These are phyloP conservation scores for Dittrichia graveolens DNA, from an alignment of 129 eudicot genomes.

Conservation along the genomic window DNA sequence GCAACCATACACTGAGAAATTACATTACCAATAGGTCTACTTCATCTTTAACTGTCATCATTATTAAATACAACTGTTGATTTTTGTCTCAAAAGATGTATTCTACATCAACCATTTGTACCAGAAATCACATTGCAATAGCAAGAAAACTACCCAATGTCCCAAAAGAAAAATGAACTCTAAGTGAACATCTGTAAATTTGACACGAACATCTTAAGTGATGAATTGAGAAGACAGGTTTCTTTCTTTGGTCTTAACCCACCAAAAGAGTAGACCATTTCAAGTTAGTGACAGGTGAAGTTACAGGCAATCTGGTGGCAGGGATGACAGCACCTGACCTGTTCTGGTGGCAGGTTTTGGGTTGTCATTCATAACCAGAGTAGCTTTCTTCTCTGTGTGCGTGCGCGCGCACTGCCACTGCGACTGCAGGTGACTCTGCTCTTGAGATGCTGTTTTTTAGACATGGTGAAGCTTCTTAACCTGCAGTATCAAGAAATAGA, in stretches of 20 bases:
- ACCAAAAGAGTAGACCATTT: slow-evolving; percentile 9
- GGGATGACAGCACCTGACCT: slow-evolving; percentile 31
- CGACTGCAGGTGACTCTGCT: slow-evolving; percentile 18
- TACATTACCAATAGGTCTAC: too few relatives aligned
- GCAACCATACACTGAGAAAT: too few relatives aligned
- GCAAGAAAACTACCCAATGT: not conserved
- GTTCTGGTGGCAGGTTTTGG: slow-evolving; percentile 51
- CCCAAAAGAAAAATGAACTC: not conserved
- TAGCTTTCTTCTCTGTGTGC: slow-evolving; percentile 16
- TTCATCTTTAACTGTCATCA: too few relatives aligned
- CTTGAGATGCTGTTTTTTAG: slow-evolving; percentile 30
- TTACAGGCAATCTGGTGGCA: slow-evolving; percentile 9
- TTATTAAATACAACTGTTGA: not conserved
- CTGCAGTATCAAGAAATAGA: slow-evolving; percentile 23
- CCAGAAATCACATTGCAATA: slow-evolving; percentile 5
- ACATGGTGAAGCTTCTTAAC: slow-evolving; percentile 26
- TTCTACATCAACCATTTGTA: not conserved
- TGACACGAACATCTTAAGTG: not conserved
- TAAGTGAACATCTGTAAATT: not conserved
- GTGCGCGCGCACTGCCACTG: not conserved
- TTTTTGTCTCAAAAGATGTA: slow-evolving; percentile 3
- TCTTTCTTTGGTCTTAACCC: slow-evolving; percentile 15
- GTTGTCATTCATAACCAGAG: slow-evolving; percentile 24
- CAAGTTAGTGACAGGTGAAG: slow-evolving; percentile 10
- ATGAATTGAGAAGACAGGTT: slow-evolving; percentile 20